A percentile compares a stretch with the other conserved stretches of the same genome.
Conservation (phyloP, 2,329 filamentous ascomycete species). For the Calonectria ilicicola region DNA sequence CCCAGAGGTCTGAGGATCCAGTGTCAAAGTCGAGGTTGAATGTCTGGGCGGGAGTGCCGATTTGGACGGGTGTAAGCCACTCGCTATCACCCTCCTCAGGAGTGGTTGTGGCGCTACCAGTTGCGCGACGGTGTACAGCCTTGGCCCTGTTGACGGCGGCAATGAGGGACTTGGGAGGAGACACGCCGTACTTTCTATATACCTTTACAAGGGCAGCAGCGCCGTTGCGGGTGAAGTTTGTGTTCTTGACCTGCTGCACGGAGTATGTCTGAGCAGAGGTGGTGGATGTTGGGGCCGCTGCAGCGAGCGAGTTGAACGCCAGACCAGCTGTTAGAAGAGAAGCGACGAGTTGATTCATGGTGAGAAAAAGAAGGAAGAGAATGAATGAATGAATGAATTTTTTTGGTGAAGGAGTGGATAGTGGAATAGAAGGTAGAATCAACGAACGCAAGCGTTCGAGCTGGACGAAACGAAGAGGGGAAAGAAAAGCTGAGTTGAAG, state of each 20-base stretch:
- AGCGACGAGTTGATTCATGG: slow-evolving; percentile 5
- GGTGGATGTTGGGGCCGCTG: slow-evolving; percentile 6
- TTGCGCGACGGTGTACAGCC: slow-evolving; percentile 35
- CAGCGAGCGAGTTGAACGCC: slow-evolving; percentile 1
- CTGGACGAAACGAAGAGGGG: neutral
- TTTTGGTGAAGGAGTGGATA: neutral
- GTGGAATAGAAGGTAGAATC: neutral
- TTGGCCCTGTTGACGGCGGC: slow-evolving; percentile 10
- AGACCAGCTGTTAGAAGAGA: slow-evolving; percentile 12
- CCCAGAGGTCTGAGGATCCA: slow-evolving; percentile 61
- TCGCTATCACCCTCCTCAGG: slow-evolving; percentile 49
- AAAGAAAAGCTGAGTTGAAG: slow-evolving; percentile 4
- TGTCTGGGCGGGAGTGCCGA: slow-evolving; percentile 56
- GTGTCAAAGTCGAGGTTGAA: slow-evolving; percentile 60
- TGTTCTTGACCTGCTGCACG: slow-evolving; percentile 52
- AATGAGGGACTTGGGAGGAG: slow-evolving; percentile 46
- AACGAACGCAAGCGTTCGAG: neutral
- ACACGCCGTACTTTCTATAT: slow-evolving; percentile 52
- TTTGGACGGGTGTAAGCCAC: slow-evolving; percentile 54
- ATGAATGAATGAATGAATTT: neutral
- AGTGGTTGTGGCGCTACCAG: slow-evolving; percentile 43
- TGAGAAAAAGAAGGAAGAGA: neutral
- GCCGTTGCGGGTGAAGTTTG: slow-evolving; percentile 48
- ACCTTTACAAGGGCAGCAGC: slow-evolving; percentile 47
- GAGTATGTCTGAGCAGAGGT: slow-evolving; percentile 32